Percentiles rank a stretch among this genome's conserved stretches.
Conservation (phyloP, 192 early-diverging fungal species). For the Coemansia sp. region DNA sequence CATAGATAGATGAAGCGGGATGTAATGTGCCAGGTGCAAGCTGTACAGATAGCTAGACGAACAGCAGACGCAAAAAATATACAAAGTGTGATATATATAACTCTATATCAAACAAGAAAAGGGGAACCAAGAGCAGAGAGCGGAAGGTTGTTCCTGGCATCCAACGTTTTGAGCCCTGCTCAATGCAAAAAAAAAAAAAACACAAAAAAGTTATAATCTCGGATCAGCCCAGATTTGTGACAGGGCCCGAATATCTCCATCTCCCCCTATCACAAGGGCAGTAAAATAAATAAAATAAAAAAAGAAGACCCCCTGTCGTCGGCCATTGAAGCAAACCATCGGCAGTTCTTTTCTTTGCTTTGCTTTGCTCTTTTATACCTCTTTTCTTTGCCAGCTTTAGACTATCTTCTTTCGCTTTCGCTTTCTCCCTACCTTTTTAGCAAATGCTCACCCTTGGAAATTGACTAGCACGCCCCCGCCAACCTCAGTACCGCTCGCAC, state of each 20-base stretch:
- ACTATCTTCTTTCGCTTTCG: not conserved
- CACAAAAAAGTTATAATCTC: slow-evolving; percentile 1
- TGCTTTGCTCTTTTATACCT: not conserved
- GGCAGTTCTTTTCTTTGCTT: not conserved
- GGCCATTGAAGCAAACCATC: too few species aligned
- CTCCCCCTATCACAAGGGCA: not conserved
- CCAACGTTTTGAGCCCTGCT: not conserved
- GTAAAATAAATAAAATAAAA: too few species aligned
- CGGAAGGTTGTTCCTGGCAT: not conserved
- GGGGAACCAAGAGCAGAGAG: not conserved
- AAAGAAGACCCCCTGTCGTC: too few species aligned
- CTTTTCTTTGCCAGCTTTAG: not conserved
- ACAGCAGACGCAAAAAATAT: slow-evolving; percentile 11
- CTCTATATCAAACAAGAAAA: slow-evolving; percentile 6
- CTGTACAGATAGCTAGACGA: slow-evolving; percentile 4
- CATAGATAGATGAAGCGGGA: slow-evolving; percentile 16
- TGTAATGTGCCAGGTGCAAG: slow-evolving; percentile 7
- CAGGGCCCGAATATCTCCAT: not conserved
- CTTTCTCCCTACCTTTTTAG: not conserved
- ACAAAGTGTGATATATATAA: slow-evolving; percentile 3
- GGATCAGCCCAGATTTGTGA: not conserved
- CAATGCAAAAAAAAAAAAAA: slow-evolving; percentile 12
- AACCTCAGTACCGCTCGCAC: not conserved
- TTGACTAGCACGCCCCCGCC: slow-evolving; percentile 46
- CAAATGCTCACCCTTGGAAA: slow-evolving; percentile 26